Evolutionary conservation across 257 asterid genomes (phyloP).

Genomic region (Solanum pinnatisectum): DNA sequence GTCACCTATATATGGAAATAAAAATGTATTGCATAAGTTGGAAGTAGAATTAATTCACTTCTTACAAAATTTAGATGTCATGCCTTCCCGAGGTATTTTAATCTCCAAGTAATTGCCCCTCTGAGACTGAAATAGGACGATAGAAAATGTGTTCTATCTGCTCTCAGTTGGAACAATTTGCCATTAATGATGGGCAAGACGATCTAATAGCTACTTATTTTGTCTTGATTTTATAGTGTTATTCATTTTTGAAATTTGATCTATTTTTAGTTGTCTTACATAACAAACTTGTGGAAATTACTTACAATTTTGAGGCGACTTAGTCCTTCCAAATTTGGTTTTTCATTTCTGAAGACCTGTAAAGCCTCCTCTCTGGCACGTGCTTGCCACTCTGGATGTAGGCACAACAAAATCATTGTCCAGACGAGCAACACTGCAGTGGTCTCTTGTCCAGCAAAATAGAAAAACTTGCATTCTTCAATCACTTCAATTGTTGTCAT

Average conservation of each 20-base stretch:
- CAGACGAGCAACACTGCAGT: slow-evolving; percentile 40
- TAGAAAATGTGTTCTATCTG: background rate
- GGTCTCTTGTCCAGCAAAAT: slow-evolving; percentile 51
- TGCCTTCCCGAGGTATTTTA: background rate
- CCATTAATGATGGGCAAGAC: no score
- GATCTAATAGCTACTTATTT: no score
- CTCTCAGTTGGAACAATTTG: background rate
- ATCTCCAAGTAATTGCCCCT: background rate
- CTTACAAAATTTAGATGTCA: background rate
- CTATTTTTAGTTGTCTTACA: no score
- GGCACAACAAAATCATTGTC: slow-evolving; percentile 33
- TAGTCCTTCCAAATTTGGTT: slow-evolving; percentile 13
- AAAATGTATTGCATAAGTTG: background rate
- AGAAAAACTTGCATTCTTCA: slow-evolving; percentile 44
- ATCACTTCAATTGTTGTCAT: slow-evolving; percentile 9
- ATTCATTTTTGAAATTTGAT: no score
- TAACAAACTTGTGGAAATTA: background rate
- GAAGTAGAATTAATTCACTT: background rate
- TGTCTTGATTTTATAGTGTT: no score
- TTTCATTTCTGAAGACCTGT: slow-evolving; percentile 14
- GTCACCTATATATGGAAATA: slow-evolving; percentile 12
- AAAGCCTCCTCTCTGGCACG: slow-evolving; percentile 25
- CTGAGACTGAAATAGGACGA: no score
- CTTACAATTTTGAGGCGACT: slow-evolving; percentile 24
- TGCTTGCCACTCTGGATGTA: slow-evolving; percentile 21